Percentiles rank a stretch among this genome's conserved stretches.
Evolutionary conservation across 2,329 filamentous ascomycete genomes (phyloP).

Genomic region (Ambrosiella xylebori): DNA sequence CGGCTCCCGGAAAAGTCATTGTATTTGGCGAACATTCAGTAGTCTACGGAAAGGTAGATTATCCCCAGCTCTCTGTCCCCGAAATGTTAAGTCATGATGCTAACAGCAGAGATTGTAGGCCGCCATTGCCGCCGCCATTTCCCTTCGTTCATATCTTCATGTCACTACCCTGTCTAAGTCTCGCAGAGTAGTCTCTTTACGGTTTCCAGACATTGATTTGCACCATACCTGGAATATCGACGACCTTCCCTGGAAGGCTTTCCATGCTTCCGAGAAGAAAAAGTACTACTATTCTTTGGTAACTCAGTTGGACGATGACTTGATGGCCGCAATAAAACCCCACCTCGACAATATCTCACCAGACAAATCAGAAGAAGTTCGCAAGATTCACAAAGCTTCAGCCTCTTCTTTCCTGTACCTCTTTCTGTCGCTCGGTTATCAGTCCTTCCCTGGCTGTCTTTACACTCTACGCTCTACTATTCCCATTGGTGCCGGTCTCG

Average conservation of each 20-base stretch:
- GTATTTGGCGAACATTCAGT: conserved; percentile 96
- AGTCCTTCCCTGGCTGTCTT: conserved; percentile 60
- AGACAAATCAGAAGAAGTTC: conserved; percentile 46
- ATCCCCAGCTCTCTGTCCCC: not conserved
- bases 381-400: conserved; percentile 70
- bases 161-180: conserved; percentile 90
- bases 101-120: conserved; percentile 32
- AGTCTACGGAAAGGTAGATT: conserved; percentile 75
- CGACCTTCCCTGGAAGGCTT: conserved; percentile 69
- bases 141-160: conserved; percentile 86
- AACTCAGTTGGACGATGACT: conserved; percentile 65
- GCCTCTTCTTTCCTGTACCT: conserved; percentile 83
- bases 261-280: conserved; percentile 69
- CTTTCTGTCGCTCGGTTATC: conserved; percentile 70
- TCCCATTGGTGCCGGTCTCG: conserved; percentile 77
- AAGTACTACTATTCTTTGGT: conserved; percentile 88
- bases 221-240: conserved; percentile 91
- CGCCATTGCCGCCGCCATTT: conserved; percentile 88
- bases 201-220: conserved; percentile 80
- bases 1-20: conserved; percentile 93
- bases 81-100: not conserved
- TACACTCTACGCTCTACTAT: conserved; percentile 90
- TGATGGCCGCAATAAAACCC: conserved; percentile 65
- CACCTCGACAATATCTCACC: conserved; percentile 57
- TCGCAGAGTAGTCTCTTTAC: conserved; percentile 68